Evolutionary conservation across 2,329 filamentous ascomycete genomes (phyloP).

Genomic region (Colletotrichum sojae): DNA sequence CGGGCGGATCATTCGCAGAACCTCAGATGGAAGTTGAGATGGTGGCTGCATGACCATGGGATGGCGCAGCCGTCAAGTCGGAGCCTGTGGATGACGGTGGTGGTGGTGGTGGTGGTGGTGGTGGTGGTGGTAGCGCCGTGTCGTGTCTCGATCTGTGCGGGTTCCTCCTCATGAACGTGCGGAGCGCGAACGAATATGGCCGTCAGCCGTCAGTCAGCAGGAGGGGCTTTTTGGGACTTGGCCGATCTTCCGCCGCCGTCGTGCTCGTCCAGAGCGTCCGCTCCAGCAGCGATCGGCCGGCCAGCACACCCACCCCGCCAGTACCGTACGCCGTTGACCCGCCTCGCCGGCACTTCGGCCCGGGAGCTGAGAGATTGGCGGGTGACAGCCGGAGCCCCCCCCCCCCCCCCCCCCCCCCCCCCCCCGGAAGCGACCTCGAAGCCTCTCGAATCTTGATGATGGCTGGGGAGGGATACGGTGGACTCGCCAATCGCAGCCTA

Average conservation of each 20-base stretch:
- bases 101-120: not conserved
- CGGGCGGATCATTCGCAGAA: constrained; percentile 35
- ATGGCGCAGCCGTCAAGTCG: constrained; percentile 34
- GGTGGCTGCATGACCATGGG: constrained; percentile 27
- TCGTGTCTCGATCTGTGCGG: not conserved
- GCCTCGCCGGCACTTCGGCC: constrained; percentile 25
- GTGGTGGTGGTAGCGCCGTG: not conserved
- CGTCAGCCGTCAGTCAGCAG: constrained; percentile 27
- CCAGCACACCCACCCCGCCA: not conserved
- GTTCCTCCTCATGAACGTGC: not conserved
- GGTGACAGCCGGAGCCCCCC: constrained; percentile 21
- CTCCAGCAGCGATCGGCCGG: constrained; percentile 17
- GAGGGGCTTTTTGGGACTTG: constrained; percentile 7
- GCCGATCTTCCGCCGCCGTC: constrained; percentile 12
- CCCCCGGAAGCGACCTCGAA: constrained; percentile 26
- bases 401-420: too few species aligned
- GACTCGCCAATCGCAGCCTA: constrained; percentile 29
- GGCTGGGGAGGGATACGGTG: constrained; percentile 21
- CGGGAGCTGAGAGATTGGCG: constrained; percentile 25
- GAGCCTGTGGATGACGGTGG: constrained; percentile 4
- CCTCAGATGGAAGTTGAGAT: constrained; percentile 31
- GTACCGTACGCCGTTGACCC: not conserved
- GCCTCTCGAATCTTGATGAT: constrained; percentile 25
- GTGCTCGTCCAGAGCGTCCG: constrained; percentile 1
- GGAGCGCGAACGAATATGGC: not conserved